Evolutionary conservation across 2,329 filamentous ascomycete species (phyloP).

Genomic region (Amesomyces nigricolor): DNA sequence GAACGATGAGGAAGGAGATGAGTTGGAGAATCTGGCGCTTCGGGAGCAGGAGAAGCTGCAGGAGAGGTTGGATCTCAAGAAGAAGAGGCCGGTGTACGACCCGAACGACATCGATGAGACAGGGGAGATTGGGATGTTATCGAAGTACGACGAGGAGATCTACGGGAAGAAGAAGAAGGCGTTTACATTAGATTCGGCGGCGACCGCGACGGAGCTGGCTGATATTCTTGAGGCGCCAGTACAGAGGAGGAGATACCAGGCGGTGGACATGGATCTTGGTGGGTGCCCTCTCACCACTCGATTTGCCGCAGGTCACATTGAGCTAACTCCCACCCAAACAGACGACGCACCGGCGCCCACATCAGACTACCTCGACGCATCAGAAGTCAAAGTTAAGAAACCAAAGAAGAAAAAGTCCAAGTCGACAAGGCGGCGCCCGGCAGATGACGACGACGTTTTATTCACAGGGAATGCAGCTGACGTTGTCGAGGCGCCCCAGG

Average conservation of each 20-base stretch:
- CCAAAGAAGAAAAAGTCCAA: conserved; percentile 87
- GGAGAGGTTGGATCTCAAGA: conserved; percentile 79
- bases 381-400: conserved; percentile 89
- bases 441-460: conserved; percentile 56
- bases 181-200: conserved; percentile 79
- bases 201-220: conserved; percentile 59
- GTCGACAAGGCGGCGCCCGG: conserved; percentile 61
- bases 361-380: conserved; percentile 84
- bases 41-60: conserved; percentile 66
- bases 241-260: conserved; percentile 60
- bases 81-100: conserved; percentile 84
- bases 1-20: conserved; percentile 81
- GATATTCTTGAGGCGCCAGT: conserved; percentile 49
- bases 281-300: conserved; percentile 25
- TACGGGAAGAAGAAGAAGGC: conserved; percentile 80
- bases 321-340: conserved; percentile 35
- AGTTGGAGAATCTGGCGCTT: conserved; percentile 72
- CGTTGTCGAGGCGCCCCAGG: conserved; percentile 36
- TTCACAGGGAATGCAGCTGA: conserved; percentile 38
- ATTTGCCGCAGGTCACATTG: conserved; percentile 14
- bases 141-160: conserved; percentile 95
- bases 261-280: conserved; percentile 68
- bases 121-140: conserved; percentile 63
- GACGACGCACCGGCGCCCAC: conserved; percentile 53
- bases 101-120: conserved; percentile 67